These are phyloP conservation scores for Penicillium subrubescens DNA, from an alignment of 495 filamentous ascomycete species.

Conservation along the genomic window DNA sequence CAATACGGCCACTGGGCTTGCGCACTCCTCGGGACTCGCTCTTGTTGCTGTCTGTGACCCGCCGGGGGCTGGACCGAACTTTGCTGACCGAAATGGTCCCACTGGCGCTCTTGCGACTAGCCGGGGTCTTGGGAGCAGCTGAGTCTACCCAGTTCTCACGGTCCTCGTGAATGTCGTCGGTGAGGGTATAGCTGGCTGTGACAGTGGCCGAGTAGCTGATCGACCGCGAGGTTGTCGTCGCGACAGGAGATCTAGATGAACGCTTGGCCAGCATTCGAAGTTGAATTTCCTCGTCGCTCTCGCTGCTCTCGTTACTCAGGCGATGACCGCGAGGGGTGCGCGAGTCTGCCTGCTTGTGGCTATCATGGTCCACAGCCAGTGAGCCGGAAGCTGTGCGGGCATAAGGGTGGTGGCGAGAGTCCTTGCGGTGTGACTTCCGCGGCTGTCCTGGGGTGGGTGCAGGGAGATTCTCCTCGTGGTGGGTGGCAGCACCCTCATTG, in stretches of 20 bases:
- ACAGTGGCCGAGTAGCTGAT: conserved; percentile 52
- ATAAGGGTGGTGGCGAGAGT: conserved; percentile 58
- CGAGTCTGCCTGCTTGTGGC: conserved; percentile 43
- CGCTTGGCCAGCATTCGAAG: conserved; percentile 68
- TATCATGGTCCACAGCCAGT: conserved; percentile 38
- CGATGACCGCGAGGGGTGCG: conserved; percentile 38
- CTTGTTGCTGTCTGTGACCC: conserved; percentile 53
- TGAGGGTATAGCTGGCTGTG: conserved; percentile 47
- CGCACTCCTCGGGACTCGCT: conserved; percentile 69
- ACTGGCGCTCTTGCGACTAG: conserved; percentile 61
- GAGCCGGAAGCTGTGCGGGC: conserved; percentile 47
- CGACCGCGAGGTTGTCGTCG: conserved; percentile 50
- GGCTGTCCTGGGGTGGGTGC: conserved; percentile 96
- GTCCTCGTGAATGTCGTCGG: conserved; percentile 47
- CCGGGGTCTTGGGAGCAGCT: conserved; percentile 64
- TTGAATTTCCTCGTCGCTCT: conserved; percentile 79
- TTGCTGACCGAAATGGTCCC: conserved; percentile 72
- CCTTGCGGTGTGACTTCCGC: conserved; percentile 75
- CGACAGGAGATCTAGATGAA: conserved; percentile 53
- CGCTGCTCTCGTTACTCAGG: conserved; percentile 51
- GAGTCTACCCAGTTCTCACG: conserved; percentile 50
- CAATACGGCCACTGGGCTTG: conserved; percentile 92
- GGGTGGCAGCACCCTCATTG: conserved; percentile 63
- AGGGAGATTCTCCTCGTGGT: conserved; percentile 79
- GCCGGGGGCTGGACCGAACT: conserved; percentile 67